A percentile compares a stretch with the other conserved stretches of the same genome.
Conservation (phyloP, 2,329 filamentous ascomycete genomes). For the Tolypocladium capitatum region DNA sequence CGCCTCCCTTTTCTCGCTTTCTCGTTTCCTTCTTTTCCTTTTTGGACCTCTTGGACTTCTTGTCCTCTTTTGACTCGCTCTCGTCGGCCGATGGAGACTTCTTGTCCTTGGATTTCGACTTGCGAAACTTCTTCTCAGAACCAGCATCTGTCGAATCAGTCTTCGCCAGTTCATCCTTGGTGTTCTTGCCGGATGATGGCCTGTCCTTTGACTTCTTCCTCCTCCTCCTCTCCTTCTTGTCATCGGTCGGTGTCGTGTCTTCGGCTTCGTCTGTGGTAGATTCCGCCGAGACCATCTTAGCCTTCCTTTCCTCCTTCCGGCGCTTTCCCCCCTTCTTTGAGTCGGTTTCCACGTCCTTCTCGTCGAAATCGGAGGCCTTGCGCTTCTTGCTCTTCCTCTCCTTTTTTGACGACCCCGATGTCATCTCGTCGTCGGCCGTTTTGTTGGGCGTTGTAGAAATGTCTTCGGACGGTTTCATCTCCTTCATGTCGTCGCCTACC, state of each 20-base stretch:
- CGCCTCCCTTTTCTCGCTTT: slow-evolving; percentile 29
- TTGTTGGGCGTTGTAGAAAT: slow-evolving; percentile 1
- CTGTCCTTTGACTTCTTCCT: slow-evolving; percentile 28
- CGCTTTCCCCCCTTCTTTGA: slow-evolving; percentile 24
- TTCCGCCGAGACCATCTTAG: slow-evolving; percentile 12
- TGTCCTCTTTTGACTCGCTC: slow-evolving; percentile 10
- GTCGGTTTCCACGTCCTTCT: slow-evolving; percentile 8
- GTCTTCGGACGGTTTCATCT: slow-evolving; percentile 10
- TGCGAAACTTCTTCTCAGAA: slow-evolving; percentile 4
- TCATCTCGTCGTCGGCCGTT: slow-evolving; percentile 8
- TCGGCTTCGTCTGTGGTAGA: slow-evolving; percentile 7
- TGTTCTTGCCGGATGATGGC: slow-evolving; percentile 1
- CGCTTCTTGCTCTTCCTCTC: slow-evolving; percentile 37
- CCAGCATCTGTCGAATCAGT: slow-evolving; percentile 2
- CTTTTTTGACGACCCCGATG: slow-evolving; percentile 19
- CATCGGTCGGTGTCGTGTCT: slow-evolving; percentile 5
- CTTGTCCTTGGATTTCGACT: slow-evolving; percentile 9
- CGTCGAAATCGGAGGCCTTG: slow-evolving; percentile 28
- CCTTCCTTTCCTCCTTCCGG: slow-evolving; percentile 22
- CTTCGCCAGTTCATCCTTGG: slow-evolving; percentile 12
- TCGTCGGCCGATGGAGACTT: slow-evolving; percentile 1
- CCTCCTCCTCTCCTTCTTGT: slow-evolving; percentile 17
- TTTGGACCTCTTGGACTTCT: slow-evolving; percentile 22
- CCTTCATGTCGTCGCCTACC: slow-evolving; percentile 42
- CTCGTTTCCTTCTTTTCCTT: slow-evolving; percentile 31